phyloP scores from a whole-genome alignment of 2,329 filamentous ascomycete genomes.

The Xylaria sp. region DNA sequence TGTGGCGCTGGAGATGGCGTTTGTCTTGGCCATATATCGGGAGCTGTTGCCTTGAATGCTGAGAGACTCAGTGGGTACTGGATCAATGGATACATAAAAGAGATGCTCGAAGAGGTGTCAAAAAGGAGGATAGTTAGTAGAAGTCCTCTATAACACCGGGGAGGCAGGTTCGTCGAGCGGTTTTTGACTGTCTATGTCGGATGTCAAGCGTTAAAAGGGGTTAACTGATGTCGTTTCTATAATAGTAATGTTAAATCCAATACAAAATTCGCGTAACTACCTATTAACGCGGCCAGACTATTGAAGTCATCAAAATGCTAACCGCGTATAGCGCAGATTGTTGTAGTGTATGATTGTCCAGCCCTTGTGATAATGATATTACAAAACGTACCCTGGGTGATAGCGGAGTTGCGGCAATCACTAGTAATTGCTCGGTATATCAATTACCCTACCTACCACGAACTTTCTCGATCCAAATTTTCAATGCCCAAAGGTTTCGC shows the following conservation, averaged over 20 bases:
- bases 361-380: no score
- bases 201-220: neutral
- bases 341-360: neutral
- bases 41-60: conserved; percentile 18
- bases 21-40: conserved; percentile 26
- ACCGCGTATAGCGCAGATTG: neutral
- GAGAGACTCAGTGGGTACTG: conserved; percentile 20
- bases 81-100: conserved; percentile 30
- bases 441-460: no score
- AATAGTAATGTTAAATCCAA: neutral
- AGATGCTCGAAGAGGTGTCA: conserved; percentile 24
- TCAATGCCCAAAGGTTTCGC: no score
- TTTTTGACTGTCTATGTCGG: neutral
- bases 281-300: neutral
- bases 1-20: conserved; percentile 18
- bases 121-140: neutral
- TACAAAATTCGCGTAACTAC: neutral
- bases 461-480: no score
- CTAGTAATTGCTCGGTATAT: no score
- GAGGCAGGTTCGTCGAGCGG: no score
- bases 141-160: neutral
- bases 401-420: no score
- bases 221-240: neutral
- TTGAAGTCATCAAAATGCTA: neutral
- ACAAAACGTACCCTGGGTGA: no score